Percentiles rank a stretch among this genome's conserved stretches.
These are phyloP conservation scores for Candida hispaniensis DNA, from an alignment of 805 yeast genomes.

Conservation along the genomic window DNA sequence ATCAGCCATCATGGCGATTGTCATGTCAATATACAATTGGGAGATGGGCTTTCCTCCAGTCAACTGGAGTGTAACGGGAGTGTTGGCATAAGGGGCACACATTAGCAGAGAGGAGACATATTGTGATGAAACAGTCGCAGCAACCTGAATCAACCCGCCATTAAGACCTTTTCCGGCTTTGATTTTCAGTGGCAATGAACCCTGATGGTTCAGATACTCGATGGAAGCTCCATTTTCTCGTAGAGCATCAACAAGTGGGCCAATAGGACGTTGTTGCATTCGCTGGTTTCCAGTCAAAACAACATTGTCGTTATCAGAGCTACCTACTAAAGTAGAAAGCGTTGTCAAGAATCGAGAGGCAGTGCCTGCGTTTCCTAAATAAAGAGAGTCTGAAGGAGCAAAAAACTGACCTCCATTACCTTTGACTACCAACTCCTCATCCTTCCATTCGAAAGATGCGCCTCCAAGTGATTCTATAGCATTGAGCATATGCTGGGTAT, in stretches of 20 bases:
- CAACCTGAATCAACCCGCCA: slow-evolving; percentile 89
- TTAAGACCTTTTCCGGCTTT: slow-evolving; percentile 57
- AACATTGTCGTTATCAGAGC: slow-evolving; percentile 36
- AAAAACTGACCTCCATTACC: slow-evolving; percentile 66
- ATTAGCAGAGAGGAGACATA: slow-evolving; percentile 91
- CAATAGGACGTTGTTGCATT: slow-evolving; percentile 96
- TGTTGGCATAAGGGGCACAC: slow-evolving; percentile 94
- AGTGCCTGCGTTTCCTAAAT: slow-evolving; percentile 96
- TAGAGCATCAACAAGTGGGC: slow-evolving; percentile 88
- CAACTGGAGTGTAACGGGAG: slow-evolving; percentile 75
- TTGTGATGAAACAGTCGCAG: slow-evolving; percentile 95
- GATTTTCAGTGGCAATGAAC: slow-evolving; percentile 77
- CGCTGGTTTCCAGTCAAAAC: slow-evolving; percentile 86
- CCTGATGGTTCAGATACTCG: slow-evolving; percentile 58
- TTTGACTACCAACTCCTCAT: slow-evolving; percentile 74
- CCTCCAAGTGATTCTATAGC: slow-evolving; percentile 75
- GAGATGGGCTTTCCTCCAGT: slow-evolving; percentile 97
- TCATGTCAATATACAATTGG: slow-evolving; percentile 93
- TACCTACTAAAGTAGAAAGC: slow-evolving; percentile 72
- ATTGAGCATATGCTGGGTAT: slow-evolving; percentile 85
- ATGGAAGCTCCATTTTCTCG: slow-evolving; percentile 67
- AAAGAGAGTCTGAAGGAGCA: slow-evolving; percentile 58
- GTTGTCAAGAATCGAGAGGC: slow-evolving; percentile 92
- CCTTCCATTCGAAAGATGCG: slow-evolving; percentile 74
- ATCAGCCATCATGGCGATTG: slow-evolving; percentile 84